Evolutionary conservation across 2,329 filamentous ascomycete genomes (phyloP), one percentile per base, ranked within the genome.

Genomic region (Aspergillus sp.): DNA sequence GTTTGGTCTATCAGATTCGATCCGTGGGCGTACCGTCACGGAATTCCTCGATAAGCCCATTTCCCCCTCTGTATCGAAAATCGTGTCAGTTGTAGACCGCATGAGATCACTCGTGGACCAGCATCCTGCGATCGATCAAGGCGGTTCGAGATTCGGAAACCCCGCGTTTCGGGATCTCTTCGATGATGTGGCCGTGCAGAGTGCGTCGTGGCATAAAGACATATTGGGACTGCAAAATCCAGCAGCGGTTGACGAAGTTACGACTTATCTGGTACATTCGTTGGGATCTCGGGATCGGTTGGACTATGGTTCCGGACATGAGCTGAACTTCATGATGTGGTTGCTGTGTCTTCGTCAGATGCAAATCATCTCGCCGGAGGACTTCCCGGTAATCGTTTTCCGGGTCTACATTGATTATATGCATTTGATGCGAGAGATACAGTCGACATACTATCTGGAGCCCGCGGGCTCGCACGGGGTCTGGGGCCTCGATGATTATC

Each of bases 401-500:
- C 74, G 79, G 47, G 80, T 96, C 46, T 95, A 97, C 64, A 75
- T 80, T 30, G 81, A 82, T 44, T 98, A 98, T 64, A 80, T 98
- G 41, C 70, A 74, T 43, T 75, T 97, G 47, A 95, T 97, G 89
- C 88, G 90, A 45, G 75, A 79, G 27, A 78, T 97, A 10, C 93
- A 98, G 67, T 83, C 82, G 52, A 88, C 88, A 3, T 98, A 98
- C 70, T 98, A 98, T 62, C 82, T 98, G 43, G 93, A 98, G 62
- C 93, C 93, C 2, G 93, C 93, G 0, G 93, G 93, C 9, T 96
- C 91, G 1, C 93, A 98, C 65, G 93, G 93, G 36, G 93, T 98
- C 27, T 98, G 93, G 93, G 93, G 93, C 12, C 74, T 98, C 1
- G 93, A 98, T 60, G 93, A 98, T 66, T 96, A 98, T 69, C 90